phyloP scores from a whole-genome alignment of 2,329 filamentous ascomycete genomes.

The Huntiella abstrusa region DNA sequence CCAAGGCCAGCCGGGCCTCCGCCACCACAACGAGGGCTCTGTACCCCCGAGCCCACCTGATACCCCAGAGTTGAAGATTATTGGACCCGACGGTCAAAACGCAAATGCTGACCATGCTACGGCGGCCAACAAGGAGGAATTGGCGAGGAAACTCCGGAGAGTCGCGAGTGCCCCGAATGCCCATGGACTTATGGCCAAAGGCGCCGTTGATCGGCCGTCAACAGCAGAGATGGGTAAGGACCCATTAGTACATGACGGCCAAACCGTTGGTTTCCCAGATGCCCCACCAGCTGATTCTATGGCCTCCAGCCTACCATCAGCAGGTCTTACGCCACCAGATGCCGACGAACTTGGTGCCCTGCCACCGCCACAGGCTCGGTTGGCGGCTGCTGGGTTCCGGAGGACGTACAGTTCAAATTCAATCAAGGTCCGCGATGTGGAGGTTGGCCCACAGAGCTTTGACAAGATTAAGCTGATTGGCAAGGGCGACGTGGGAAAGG shows the following conservation, averaged over 20 bases:
- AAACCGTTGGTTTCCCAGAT: slow-evolving; percentile 32
- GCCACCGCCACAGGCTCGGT: slow-evolving; percentile 44
- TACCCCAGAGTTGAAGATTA: slow-evolving; percentile 60
- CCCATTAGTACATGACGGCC: slow-evolving; percentile 32
- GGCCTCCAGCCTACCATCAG: slow-evolving; percentile 15
- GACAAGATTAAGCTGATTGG: slow-evolving; percentile 99
- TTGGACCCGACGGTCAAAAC: slow-evolving; percentile 40
- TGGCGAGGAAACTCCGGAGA: slow-evolving; percentile 78
- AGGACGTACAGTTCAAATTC: slow-evolving; percentile 98
- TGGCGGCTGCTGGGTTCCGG: slow-evolving; percentile 56
- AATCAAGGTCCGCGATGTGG: slow-evolving; percentile 93
- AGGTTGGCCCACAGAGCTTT: slow-evolving; percentile 87
- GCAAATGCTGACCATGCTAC: slow-evolving; percentile 41
- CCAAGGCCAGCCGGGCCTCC: slow-evolving; percentile 79
- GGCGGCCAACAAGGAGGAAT: slow-evolving; percentile 73
- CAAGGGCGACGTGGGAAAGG: slow-evolving; percentile 96
- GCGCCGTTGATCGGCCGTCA: slow-evolving; percentile 47
- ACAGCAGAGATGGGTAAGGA: slow-evolving; percentile 80
- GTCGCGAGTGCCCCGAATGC: slow-evolving; percentile 95
- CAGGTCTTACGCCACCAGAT: slow-evolving; percentile 23
- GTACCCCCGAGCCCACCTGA: slow-evolving; percentile 85
- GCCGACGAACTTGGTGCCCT: slow-evolving; percentile 40
- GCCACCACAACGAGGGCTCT: slow-evolving; percentile 87
- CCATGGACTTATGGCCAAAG: slow-evolving; percentile 64
- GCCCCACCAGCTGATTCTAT: slow-evolving; percentile 16